Percentiles rank a stretch among this genome's conserved stretches.
phyloP scores from a whole-genome alignment of 2,329 filamentous ascomycete genomes.

The Pseudocercospora musae region DNA sequence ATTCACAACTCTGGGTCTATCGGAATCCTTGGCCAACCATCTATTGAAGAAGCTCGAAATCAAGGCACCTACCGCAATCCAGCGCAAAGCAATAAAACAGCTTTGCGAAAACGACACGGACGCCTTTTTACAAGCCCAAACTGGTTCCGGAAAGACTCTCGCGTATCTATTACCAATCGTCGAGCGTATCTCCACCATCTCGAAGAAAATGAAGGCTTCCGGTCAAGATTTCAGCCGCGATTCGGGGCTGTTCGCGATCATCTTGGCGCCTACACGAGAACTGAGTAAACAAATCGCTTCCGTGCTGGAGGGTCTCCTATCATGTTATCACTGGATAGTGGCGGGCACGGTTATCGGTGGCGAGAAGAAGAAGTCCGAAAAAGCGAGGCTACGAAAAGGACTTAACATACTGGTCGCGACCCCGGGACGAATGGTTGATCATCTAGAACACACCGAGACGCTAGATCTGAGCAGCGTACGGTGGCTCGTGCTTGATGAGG shows the following conservation, averaged over 20 bases:
- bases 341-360: conserved; percentile 77
- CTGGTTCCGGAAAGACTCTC: conserved; percentile 93
- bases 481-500: conserved; percentile 94
- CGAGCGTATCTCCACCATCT: conserved; percentile 78
- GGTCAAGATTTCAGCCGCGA: conserved; percentile 65
- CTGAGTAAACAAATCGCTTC: conserved; percentile 88
- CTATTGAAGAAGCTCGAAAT: conserved; percentile 80
- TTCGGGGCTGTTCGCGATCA: conserved; percentile 86
- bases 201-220: conserved; percentile 46
- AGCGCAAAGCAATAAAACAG: conserved; percentile 81
- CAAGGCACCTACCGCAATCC: conserved; percentile 89
- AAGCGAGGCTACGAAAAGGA: conserved; percentile 88
- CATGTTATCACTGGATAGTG: conserved; percentile 92
- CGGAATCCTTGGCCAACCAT: conserved; percentile 74
- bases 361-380: conserved; percentile 77
- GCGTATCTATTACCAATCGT: conserved; percentile 94
- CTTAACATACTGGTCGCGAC: conserved; percentile 95
- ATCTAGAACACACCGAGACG: conserved; percentile 86
- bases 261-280: conserved; percentile 92
- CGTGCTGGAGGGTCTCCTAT: conserved; percentile 78
- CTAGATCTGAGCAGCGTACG: conserved; percentile 83
- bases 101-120: conserved; percentile 78
- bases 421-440: conserved; percentile 84
- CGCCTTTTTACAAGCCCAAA: conserved; percentile 95
- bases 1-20: conserved; percentile 82